A percentile compares a stretch with the other conserved stretches of the same genome.
phyloP scores from a whole-genome alignment of 1,284 basidiomycete genomes.

The Ganoderma sinense region DNA sequence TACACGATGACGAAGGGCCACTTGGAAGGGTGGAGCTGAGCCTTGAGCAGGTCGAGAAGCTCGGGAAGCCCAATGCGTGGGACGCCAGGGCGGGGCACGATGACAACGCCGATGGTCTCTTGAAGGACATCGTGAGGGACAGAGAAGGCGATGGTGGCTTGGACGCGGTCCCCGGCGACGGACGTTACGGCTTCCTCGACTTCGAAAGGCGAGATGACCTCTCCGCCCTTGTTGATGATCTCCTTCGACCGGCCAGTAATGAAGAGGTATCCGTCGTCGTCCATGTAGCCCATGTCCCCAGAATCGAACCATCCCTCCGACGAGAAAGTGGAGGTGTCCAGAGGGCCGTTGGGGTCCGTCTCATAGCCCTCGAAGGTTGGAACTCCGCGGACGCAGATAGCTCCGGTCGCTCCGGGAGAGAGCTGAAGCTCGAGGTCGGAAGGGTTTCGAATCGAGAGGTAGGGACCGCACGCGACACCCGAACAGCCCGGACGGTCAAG shows the following conservation, averaged over 20 bases:
- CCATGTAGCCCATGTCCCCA: constrained; percentile 70
- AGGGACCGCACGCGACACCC: constrained; percentile 55
- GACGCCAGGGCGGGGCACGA: constrained; percentile 42
- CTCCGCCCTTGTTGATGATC: constrained; percentile 70
- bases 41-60: constrained; percentile 50
- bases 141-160: constrained; percentile 50
- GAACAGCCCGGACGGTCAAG: constrained; percentile 56
- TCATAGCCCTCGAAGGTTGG: constrained; percentile 58
- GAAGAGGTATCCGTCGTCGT: constrained; percentile 65
- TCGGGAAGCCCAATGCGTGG: constrained; percentile 49
- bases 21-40: constrained; percentile 53
- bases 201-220: constrained; percentile 75
- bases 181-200: constrained; percentile 55
- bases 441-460: constrained; percentile 53
- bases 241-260: constrained; percentile 68
- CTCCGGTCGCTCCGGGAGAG: constrained; percentile 45
- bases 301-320: constrained; percentile 63
- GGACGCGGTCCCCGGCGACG: constrained; percentile 49
- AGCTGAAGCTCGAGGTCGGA: constrained; percentile 46
- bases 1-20: constrained; percentile 54
- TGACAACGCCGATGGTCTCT: constrained; percentile 52
- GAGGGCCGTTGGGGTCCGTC: constrained; percentile 41
- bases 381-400: constrained; percentile 53
- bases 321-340: constrained; percentile 53
- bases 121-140: constrained; percentile 53